These are phyloP conservation scores for Cercospora sp. DNA, from an alignment of 2,329 filamentous ascomycete genomes.

Conservation along the genomic window DNA sequence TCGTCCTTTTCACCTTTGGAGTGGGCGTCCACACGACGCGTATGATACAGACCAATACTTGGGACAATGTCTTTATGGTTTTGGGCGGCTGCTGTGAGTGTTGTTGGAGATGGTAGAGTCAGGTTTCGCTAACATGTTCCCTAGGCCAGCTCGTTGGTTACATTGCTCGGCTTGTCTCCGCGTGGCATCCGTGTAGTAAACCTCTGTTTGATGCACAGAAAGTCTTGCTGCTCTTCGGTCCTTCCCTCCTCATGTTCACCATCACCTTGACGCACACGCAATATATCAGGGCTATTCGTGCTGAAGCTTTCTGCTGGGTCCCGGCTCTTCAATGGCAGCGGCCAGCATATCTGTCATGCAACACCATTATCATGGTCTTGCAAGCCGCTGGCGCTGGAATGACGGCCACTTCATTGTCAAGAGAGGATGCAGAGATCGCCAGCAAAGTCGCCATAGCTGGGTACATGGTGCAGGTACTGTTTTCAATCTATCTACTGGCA, in stretches of 20 bases:
- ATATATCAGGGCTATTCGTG: slow-evolving; percentile 10
- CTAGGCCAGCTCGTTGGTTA: slow-evolving; percentile 8
- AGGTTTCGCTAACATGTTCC: background rate
- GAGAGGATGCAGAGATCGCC: slow-evolving; percentile 2
- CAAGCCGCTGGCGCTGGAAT: slow-evolving; percentile 10
- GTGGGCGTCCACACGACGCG: background rate
- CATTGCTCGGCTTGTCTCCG: slow-evolving; percentile 2
- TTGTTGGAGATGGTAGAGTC: background rate
- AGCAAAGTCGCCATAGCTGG: slow-evolving; percentile 12
- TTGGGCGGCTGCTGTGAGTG: slow-evolving; percentile 10
- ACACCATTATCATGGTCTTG: slow-evolving; percentile 2
- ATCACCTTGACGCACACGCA: slow-evolving; percentile 6
- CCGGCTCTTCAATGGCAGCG: slow-evolving; percentile 8
- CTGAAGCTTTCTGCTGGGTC: slow-evolving; percentile 6
- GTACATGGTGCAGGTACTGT: slow-evolving; percentile 17
- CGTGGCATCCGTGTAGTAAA: slow-evolving; percentile 11
- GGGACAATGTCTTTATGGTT: slow-evolving; percentile 18
- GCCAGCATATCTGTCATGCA: slow-evolving; percentile 8
- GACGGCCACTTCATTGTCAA: background rate
- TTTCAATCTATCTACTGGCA: slow-evolving; percentile 15
- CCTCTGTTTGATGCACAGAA: slow-evolving; percentile 7
- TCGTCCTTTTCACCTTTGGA: slow-evolving; percentile 11
- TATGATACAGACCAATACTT: slow-evolving; percentile 8
- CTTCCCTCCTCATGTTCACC: slow-evolving; percentile 17
- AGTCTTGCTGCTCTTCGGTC: slow-evolving; percentile 17